Conservation (phyloP, 1,139 yeast genomes). For the Scheffersomyces insectosa region DNA sequence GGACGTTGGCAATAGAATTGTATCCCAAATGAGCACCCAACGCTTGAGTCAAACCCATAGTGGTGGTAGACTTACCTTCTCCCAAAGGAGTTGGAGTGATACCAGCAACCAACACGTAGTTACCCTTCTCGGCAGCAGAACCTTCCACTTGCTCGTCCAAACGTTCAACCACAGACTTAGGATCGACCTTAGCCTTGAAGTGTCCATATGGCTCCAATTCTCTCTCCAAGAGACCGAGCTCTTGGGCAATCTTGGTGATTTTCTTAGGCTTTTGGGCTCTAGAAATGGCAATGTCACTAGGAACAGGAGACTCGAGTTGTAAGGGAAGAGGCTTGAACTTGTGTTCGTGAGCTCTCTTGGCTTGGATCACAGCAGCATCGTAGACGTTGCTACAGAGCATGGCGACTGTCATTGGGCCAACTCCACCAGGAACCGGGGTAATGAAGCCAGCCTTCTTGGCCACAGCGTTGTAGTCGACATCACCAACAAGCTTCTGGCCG, state of each 20-base stretch:
- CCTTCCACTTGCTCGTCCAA: constrained; percentile 58
- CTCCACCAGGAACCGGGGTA: constrained; percentile 89
- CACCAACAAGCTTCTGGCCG: constrained; percentile 72
- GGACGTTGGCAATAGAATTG: constrained; percentile 74
- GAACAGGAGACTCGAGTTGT: constrained; percentile 57
- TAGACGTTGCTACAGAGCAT: constrained; percentile 73
- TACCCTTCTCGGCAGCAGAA: constrained; percentile 44
- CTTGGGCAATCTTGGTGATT: constrained; percentile 62
- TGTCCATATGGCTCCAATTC: constrained; percentile 76
- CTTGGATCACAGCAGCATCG: constrained; percentile 60
- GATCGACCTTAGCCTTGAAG: constrained; percentile 71
- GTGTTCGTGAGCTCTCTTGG: constrained; percentile 48
- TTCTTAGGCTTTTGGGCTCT: constrained; percentile 71
- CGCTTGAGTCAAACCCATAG: constrained; percentile 79
- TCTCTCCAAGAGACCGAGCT: constrained; percentile 58
- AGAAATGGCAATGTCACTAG: constrained; percentile 75
- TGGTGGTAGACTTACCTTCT: constrained; percentile 81
- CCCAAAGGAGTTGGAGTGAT: constrained; percentile 84
- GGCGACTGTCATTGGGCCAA: constrained; percentile 88
- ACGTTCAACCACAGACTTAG: constrained; percentile 55
- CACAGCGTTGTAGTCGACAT: constrained; percentile 67
- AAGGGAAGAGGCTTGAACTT: constrained; percentile 51
- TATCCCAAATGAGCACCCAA: constrained; percentile 71
- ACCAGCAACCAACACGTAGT: constrained; percentile 75
- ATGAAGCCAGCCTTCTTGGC: constrained; percentile 57